Conservation (phyloP, 768 basidiomycete genomes). For the Trametes gibbosa region DNA sequence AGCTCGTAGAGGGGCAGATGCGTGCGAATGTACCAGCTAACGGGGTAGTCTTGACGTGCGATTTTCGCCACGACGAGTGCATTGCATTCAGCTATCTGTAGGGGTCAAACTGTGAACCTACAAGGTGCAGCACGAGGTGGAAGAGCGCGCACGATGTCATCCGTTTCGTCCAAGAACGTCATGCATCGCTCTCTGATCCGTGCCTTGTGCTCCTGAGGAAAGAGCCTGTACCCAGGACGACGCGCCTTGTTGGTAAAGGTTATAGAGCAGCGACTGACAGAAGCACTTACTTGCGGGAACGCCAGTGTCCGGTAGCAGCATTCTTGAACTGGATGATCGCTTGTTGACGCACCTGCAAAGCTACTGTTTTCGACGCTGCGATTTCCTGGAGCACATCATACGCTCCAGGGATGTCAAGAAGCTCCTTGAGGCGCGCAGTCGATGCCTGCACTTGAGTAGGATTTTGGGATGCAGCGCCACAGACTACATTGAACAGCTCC, state of each 20-base stretch:
- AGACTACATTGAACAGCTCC: constrained; percentile 66
- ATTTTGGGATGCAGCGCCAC: constrained; percentile 72
- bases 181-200: constrained; percentile 66
- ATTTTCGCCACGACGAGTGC: constrained; percentile 73
- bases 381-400: constrained; percentile 73
- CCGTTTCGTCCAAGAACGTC: constrained; percentile 69
- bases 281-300: constrained; percentile 61
- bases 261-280: neutral
- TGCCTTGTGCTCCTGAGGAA: constrained; percentile 64
- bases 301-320: constrained; percentile 69
- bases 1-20: neutral
- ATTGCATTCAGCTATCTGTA: constrained; percentile 77
- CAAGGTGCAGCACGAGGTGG: neutral
- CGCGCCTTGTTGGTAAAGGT: no score
- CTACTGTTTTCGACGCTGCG: constrained; percentile 57
- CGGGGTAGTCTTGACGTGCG: constrained; percentile 74
- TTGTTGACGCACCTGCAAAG: constrained; percentile 68
- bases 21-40: constrained; percentile 51
- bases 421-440: constrained; percentile 60
- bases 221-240: constrained; percentile 42
- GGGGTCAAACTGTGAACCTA: constrained; percentile 6
- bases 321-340: constrained; percentile 92
- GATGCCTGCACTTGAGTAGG: constrained; percentile 46
- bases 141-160: constrained; percentile 57
- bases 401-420: constrained; percentile 68